These are phyloP conservation scores for Geotrichum candidum DNA, from an alignment of 1,139 yeast species.

Conservation along the genomic window DNA sequence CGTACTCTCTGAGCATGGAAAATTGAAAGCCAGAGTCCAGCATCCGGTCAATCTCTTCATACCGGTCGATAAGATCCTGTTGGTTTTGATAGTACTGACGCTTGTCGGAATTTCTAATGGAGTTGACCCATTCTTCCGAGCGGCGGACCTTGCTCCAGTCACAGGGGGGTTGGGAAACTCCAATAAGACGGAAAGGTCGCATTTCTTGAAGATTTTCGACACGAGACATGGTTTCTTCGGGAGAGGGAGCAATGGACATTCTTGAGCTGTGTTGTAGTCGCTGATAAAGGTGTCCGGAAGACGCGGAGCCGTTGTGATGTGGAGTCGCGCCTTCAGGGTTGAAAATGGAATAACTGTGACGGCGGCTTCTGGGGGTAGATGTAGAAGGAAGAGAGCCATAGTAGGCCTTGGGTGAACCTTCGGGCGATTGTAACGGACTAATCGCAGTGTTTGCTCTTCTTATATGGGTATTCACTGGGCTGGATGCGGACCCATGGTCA, in stretches of 20 bases:
- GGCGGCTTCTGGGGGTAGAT: background rate
- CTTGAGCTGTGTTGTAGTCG: slow-evolving; percentile 16
- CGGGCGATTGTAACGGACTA: background rate
- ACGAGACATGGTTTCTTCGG: slow-evolving; percentile 19
- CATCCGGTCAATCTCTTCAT: slow-evolving; percentile 55
- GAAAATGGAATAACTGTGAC: slow-evolving; percentile 5
- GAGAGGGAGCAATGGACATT: slow-evolving; percentile 16
- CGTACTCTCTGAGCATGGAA: slow-evolving; percentile 58
- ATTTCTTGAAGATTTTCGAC: slow-evolving; percentile 37
- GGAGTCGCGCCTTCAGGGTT: slow-evolving; percentile 4
- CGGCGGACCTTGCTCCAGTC: slow-evolving; percentile 44
- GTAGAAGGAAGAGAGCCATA: slow-evolving; percentile 9
- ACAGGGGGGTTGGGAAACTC: slow-evolving; percentile 43
- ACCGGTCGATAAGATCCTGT: slow-evolving; percentile 54
- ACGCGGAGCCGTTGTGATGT: background rate
- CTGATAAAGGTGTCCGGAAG: slow-evolving; percentile 13
- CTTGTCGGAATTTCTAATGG: slow-evolving; percentile 26
- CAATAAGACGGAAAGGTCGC: slow-evolving; percentile 55
- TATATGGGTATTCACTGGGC: background rate
- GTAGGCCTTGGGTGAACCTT: slow-evolving; percentile 1
- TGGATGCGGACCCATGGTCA: background rate
- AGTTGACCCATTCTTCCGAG: slow-evolving; percentile 28
- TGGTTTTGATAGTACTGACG: slow-evolving; percentile 39
- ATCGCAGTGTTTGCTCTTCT: background rate
- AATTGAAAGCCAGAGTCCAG: slow-evolving; percentile 68